Percentiles rank a stretch among this genome's conserved stretches.
These are phyloP conservation scores for Hordeum pubiflorum DNA, from an alignment of 202 grass and related monocot species.

Conservation along the genomic window DNA sequence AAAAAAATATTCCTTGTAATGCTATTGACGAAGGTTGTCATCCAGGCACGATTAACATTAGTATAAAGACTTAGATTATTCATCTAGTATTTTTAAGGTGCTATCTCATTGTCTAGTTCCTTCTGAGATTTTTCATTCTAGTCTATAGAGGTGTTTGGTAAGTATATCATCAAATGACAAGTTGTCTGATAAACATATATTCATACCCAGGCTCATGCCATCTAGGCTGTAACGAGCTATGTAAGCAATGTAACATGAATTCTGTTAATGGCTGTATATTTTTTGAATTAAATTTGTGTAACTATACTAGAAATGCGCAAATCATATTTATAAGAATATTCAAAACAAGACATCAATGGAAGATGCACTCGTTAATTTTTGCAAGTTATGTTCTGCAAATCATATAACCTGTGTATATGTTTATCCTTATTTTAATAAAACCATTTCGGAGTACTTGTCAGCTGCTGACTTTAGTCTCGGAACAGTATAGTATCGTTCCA, in stretches of 20 bases:
- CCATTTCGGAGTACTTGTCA: not conserved
- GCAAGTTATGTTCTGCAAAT: not conserved
- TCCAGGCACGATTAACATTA: not conserved
- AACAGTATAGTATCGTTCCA: not conserved
- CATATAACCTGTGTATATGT: not conserved
- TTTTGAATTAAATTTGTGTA: not conserved
- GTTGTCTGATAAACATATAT: not conserved
- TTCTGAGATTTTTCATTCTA: not conserved
- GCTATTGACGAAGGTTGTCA: not conserved
- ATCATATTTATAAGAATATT: not conserved
- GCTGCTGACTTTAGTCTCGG: not conserved
- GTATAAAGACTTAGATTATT: not conserved
- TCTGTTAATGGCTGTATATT: not conserved
- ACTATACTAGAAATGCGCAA: not conserved
- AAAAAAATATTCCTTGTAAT: not conserved
- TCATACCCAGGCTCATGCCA: not conserved
- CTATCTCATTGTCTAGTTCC: not conserved
- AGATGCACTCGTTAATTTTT: not conserved
- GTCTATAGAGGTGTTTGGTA: not conserved
- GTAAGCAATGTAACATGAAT: not conserved
- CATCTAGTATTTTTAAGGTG: not conserved
- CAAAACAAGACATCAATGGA: not conserved
- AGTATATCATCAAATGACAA: not conserved
- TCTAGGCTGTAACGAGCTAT: not conserved
- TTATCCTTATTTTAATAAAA: not conserved